Evolutionary conservation across 2,329 filamentous ascomycete species (phyloP).

Genomic region (Colletotrichum siamense): DNA sequence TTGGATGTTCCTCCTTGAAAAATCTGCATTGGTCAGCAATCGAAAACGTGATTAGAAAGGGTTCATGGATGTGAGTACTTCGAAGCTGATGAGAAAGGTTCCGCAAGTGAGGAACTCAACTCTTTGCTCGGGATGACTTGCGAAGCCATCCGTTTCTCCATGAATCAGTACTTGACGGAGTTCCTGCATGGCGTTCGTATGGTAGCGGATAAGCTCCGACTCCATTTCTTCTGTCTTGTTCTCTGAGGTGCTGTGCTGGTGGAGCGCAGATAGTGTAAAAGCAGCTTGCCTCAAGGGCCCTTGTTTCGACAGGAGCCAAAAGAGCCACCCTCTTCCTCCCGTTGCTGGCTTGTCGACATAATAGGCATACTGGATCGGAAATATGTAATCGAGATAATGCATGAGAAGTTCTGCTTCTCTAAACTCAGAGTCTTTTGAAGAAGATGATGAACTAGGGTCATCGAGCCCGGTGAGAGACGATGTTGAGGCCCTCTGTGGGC

Average conservation of each 20-base stretch:
- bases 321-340: conserved; percentile 31
- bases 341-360: conserved; percentile 28
- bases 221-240: conserved; percentile 24
- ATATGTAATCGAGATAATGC: conserved; percentile 33
- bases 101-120: conserved; percentile 31
- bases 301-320: conserved; percentile 25
- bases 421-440: not conserved
- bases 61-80: conserved; percentile 16
- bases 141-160: not conserved
- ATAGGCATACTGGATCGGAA: conserved; percentile 30
- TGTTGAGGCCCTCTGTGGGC: not conserved
- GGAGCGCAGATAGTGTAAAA: conserved; percentile 29
- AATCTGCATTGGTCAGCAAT: not conserved
- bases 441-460: not conserved
- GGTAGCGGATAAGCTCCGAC: conserved; percentile 26
- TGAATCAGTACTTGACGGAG: conserved; percentile 24
- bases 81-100: conserved; percentile 30
- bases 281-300: conserved; percentile 29
- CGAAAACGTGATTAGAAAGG: not conserved
- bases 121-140: conserved; percentile 21
- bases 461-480: not conserved
- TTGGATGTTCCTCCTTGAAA: conserved; percentile 14
- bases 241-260: conserved; percentile 27
- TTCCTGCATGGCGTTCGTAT: conserved; percentile 30
- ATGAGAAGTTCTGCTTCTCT: conserved; percentile 31